Conservation (phyloP, 1,139 yeast genomes). For the Candida sanyaensis region DNA sequence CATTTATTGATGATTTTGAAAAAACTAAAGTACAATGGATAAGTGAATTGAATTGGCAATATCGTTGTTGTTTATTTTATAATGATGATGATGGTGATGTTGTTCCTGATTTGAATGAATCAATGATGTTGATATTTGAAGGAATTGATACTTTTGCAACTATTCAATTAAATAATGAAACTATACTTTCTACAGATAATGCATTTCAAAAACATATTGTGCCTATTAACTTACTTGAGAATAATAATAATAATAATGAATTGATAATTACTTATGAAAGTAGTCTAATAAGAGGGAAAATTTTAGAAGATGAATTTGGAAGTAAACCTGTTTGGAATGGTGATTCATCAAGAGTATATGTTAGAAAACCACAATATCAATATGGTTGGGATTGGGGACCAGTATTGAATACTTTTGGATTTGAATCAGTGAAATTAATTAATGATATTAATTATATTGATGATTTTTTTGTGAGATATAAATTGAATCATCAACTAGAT, state of each 20-base stretch:
- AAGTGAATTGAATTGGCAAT: constrained; percentile 45
- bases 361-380: constrained; percentile 56
- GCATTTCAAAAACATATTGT: constrained; percentile 35
- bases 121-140: constrained; percentile 29
- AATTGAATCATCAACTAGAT: constrained; percentile 16
- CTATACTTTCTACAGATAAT: constrained; percentile 34
- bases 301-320: constrained; percentile 23
- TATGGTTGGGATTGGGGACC: constrained; percentile 68
- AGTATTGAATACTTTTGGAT: constrained; percentile 46
- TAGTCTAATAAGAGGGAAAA: constrained; percentile 21
- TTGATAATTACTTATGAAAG: constrained; percentile 24
- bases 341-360: constrained; percentile 40
- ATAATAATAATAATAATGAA: constrained; percentile 14
- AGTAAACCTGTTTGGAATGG: constrained; percentile 36
- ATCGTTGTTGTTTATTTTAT: constrained; percentile 16
- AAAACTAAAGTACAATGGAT: constrained; percentile 45
- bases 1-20: constrained; percentile 43
- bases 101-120: background rate
- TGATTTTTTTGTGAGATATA: constrained; percentile 22
- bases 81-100: background rate
- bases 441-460: constrained; percentile 21
- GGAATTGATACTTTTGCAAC: constrained; percentile 49
- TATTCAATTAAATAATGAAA: constrained; percentile 33
- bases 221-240: constrained; percentile 10
- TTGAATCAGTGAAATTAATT: constrained; percentile 36